Conservation (phyloP, 768 basidiomycete species). For the Suillus brevipes region DNA sequence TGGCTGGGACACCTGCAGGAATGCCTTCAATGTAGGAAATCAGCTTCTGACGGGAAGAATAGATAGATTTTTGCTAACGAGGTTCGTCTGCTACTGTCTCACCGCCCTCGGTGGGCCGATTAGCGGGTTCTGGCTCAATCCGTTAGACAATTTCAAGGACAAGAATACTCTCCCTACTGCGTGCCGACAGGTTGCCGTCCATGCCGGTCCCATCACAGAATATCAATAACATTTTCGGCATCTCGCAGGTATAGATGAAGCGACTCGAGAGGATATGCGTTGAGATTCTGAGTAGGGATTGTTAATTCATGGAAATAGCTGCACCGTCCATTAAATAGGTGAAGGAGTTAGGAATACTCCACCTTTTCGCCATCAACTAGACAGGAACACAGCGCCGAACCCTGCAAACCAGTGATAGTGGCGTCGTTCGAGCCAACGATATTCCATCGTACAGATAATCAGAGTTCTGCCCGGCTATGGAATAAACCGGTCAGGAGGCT, state of each 20-base stretch:
- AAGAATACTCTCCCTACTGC: background rate
- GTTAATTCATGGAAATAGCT: background rate
- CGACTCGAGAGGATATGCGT: background rate
- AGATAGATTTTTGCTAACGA: background rate
- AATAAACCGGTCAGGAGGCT: too few species aligned
- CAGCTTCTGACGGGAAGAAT: background rate
- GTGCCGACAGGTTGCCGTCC: slow-evolving; percentile 8
- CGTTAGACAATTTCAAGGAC: background rate
- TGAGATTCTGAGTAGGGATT: background rate
- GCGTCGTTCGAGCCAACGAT: too few species aligned
- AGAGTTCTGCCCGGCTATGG: too few species aligned
- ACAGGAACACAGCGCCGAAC: too few species aligned
- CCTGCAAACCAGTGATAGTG: too few species aligned
- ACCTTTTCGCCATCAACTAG: too few species aligned
- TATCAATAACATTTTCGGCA: slow-evolving; percentile 9
- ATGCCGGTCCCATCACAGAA: slow-evolving; percentile 17
- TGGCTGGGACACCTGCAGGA: background rate
- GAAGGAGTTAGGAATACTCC: too few species aligned
- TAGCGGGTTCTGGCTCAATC: background rate
- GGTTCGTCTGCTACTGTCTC: background rate
- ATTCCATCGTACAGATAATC: too few species aligned
- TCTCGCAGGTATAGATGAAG: background rate
- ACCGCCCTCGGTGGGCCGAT: background rate
- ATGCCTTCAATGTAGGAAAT: background rate
- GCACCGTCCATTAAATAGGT: background rate